phyloP scores from a whole-genome alignment of 2,329 filamentous ascomycete genomes.

The Fusarium ramigenum region DNA sequence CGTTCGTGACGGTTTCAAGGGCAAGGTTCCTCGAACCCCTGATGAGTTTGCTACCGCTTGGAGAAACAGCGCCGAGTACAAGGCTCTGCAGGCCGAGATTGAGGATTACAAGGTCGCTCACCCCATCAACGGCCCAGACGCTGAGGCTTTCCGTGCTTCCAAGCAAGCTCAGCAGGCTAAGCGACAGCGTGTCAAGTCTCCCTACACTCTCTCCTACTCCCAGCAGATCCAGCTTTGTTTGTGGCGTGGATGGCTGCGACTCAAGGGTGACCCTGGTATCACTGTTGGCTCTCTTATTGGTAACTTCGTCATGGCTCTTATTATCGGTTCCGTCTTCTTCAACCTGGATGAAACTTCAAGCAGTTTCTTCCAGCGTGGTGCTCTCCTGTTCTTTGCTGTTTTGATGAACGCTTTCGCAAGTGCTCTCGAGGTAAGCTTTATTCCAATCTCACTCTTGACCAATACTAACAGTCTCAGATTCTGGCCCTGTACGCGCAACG shows the following conservation, averaged over 20 bases:
- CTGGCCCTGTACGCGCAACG: conserved; percentile 87
- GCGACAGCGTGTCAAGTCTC: conserved; percentile 72
- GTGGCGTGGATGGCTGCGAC: conserved; percentile 80
- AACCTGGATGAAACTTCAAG: conserved; percentile 71
- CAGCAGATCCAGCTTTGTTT: conserved; percentile 84
- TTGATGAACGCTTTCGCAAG: conserved; percentile 86
- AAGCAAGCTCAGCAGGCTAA: conserved; percentile 65
- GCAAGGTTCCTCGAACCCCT: conserved; percentile 65
- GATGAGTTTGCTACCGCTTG: conserved; percentile 69
- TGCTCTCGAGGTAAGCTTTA: conserved; percentile 70
- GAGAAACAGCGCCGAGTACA: conserved; percentile 64
- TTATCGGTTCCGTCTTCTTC: conserved; percentile 84
- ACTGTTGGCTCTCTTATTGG: conserved; percentile 74
- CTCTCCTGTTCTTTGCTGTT: conserved; percentile 87
- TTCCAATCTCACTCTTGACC: rapidly evolving
- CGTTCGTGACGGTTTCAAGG: conserved; percentile 65
- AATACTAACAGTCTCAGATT: conserved; percentile 60
- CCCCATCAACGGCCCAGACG: conserved; percentile 65
- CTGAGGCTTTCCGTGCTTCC: conserved; percentile 64
- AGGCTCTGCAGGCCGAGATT: conserved; percentile 62
- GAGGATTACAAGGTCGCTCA: conserved; percentile 64
- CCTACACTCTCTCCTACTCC: conserved; percentile 80
- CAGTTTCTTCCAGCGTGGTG: conserved; percentile 82
- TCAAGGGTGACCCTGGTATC: conserved; percentile 79
- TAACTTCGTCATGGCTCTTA: conserved; percentile 79